Evolutionary conservation across 345 rosid species (phyloP), one percentile per base, ranked within the genome.

Genomic region (Salix arbutifolia): DNA sequence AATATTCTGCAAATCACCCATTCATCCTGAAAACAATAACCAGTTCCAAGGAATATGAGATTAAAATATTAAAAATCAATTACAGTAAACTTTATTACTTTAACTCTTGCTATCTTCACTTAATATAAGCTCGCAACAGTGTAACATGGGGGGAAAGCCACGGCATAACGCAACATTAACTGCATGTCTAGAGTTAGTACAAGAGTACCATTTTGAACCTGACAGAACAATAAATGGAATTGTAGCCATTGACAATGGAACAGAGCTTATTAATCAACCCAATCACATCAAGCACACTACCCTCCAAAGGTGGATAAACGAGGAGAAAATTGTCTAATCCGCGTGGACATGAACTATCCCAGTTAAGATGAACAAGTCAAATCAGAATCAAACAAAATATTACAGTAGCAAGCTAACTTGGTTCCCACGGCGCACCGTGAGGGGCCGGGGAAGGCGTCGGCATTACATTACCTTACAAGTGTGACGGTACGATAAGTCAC

Each of bases 1-100:
- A 88, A 90, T 71, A 92, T 94, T 78, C 98, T 86, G 82, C 98
- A 94, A 37, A 92, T 91, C 82, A 95, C 98, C 98, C 98, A 91
- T 80, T 93, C 99, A 84, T 93, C 98, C 99, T 95, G 86, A 86
- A 82, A n/a, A 46, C 26, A 23, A 5, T 12, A 26, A 16, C 53
- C 73, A 69, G 14, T 37, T 25, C 44, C 19, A 26, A 12, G 14
- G 12, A 16, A 14, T 23, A 17, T 44, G 42, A 38, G 48, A 19
- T 16, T 35, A 66, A 35, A 66, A 17, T 40, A 28, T 19, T 17
- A 17, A 10, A 17, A 9, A 28, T 66, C 18, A 19, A 33, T 35
- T 35, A 16, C n/a, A 40, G 8, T 10, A 0, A 40, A 40, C 44
- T 2, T 40, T 10, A 10, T 40, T 40, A 40, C 52, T 33, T 33